These are phyloP conservation scores for Apiospora kogelbergensis DNA, from an alignment of 2,329 filamentous ascomycete genomes.

Conservation along the genomic window DNA sequence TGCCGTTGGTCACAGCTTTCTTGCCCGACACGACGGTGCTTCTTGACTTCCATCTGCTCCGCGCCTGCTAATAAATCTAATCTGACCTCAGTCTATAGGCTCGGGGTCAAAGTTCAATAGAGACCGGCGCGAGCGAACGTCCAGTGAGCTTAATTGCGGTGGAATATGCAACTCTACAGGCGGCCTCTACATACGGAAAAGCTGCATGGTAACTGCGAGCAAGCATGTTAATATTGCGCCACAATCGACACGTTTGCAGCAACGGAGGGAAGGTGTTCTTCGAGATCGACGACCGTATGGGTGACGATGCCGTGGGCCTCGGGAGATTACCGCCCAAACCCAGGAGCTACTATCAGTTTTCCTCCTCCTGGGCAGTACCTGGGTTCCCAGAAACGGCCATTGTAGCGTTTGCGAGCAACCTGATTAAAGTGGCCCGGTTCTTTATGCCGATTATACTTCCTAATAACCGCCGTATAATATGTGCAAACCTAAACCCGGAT, in stretches of 20 bases:
- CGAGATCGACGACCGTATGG: constrained; percentile 3
- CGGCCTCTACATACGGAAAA: neutral
- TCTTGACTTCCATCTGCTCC: neutral
- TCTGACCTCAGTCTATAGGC: neutral
- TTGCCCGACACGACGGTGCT: neutral
- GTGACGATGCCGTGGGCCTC: constrained; percentile 7
- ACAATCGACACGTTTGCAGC: neutral
- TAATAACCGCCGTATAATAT: neutral
- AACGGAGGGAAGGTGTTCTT: neutral
- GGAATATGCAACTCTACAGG: neutral
- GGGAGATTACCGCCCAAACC: constrained; percentile 5
- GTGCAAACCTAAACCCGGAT: neutral
- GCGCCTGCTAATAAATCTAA: neutral
- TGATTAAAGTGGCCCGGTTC: neutral
- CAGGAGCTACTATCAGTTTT: neutral
- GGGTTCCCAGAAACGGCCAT: constrained; percentile 2
- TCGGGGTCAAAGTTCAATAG: neutral
- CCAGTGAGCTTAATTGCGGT: neutral
- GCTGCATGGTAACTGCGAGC: neutral
- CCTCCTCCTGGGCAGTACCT: neutral
- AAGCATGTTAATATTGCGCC: neutral
- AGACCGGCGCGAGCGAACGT: neutral
- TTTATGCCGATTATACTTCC: neutral
- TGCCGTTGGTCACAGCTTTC: constrained; percentile 10
- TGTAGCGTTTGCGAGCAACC: neutral